Evolutionary conservation across 257 asterid genomes (phyloP).

Genomic region (Apocynum venetum): DNA sequence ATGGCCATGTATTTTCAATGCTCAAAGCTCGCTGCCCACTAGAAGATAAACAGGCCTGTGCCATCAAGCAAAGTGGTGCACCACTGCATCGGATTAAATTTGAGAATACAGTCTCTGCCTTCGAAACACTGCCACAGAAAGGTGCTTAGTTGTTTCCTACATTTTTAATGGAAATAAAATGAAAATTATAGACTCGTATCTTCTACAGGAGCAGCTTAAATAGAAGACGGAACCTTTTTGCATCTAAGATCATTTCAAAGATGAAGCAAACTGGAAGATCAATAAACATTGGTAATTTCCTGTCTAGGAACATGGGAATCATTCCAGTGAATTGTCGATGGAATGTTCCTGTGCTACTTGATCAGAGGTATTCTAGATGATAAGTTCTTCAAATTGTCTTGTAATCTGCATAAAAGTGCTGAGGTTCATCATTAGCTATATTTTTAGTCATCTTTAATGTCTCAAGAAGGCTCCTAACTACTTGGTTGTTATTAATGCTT

Average conservation of each 20-base stretch:
- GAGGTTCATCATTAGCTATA: background rate
- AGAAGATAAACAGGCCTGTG: slow-evolving; percentile 98
- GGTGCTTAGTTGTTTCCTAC: slow-evolving; percentile 29
- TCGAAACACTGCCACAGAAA: slow-evolving; percentile 93
- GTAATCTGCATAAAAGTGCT: background rate
- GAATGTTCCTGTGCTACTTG: background rate
- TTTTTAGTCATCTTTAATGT: background rate
- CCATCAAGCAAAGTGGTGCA: slow-evolving; percentile 91
- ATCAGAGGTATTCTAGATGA: background rate
- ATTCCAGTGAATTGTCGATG: background rate
- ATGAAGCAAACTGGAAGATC: background rate
- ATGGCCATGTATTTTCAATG: slow-evolving; percentile 86
- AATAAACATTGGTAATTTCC: background rate
- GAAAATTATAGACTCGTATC: background rate
- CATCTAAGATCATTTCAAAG: background rate
- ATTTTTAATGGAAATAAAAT: background rate
- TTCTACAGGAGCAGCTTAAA: background rate
- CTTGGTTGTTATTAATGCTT: background rate
- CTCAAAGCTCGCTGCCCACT: slow-evolving; percentile 91
- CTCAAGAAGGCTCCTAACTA: background rate
- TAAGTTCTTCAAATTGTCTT: background rate
- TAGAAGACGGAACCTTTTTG: background rate
- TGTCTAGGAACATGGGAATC: background rate
- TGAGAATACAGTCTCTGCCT: slow-evolving; percentile 91
- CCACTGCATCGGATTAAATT: slow-evolving; percentile 84